phyloP scores from a whole-genome alignment of 176 grass and related monocot genomes.

The Aegilops longissima region DNA sequence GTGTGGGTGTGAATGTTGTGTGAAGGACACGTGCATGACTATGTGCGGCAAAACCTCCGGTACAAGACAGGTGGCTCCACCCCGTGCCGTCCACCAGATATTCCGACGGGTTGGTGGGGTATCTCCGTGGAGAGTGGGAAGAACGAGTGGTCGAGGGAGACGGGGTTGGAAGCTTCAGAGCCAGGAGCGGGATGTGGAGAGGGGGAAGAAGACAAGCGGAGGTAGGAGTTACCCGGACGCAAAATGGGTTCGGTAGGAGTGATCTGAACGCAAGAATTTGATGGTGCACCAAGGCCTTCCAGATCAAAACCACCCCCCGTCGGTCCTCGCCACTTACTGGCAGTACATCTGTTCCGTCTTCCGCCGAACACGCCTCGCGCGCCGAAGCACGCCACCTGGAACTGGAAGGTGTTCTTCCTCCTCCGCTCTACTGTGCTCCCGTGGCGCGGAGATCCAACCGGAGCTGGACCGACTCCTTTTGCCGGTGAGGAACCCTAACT shows the following conservation, averaged over 20 bases:
- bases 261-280: constrained; percentile 3
- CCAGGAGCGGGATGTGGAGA: background rate
- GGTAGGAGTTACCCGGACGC: background rate
- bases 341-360: background rate
- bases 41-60: background rate
- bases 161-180: background rate
- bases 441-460: background rate
- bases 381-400: background rate
- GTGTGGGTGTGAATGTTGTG: background rate
- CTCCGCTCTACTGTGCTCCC: background rate
- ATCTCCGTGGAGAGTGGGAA: background rate
- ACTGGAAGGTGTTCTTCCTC: background rate
- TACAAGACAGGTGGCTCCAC: background rate
- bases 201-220: constrained; percentile 1
- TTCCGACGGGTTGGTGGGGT: background rate
- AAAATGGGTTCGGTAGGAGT: constrained; percentile 14
- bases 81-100: background rate
- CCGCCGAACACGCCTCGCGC: background rate
- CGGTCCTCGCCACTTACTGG: background rate
- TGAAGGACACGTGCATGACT: background rate
- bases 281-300: background rate
- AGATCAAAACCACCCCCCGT: background rate
- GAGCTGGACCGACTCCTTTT: background rate
- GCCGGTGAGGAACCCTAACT: background rate
- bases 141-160: background rate